phyloP scores from a whole-genome alignment of 2,329 filamentous ascomycete genomes.

The Diatrype stigma region DNA sequence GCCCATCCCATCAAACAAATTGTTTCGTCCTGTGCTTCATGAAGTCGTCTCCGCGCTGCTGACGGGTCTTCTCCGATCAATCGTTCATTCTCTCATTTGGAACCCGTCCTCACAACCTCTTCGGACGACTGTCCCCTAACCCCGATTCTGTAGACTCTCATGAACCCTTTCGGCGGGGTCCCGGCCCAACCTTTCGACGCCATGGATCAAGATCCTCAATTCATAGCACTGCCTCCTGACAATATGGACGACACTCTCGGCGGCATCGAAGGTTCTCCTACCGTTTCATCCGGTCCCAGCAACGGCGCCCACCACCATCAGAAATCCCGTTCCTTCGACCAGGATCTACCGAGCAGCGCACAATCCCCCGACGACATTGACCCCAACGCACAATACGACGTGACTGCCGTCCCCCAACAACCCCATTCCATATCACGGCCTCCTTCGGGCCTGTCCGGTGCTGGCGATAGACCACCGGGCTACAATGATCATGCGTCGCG shows the following conservation, averaged over 20 bases:
- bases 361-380: slow-evolving; percentile 32
- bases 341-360: slow-evolving; percentile 35
- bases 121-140: slow-evolving; percentile 5
- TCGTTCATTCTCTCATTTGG: background rate
- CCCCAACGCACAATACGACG: slow-evolving; percentile 39
- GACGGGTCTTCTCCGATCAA: background rate
- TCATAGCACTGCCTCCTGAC: slow-evolving; percentile 26
- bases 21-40: background rate
- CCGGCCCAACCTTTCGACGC: slow-evolving; percentile 45
- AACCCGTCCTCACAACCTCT: slow-evolving; percentile 3
- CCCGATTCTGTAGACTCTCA: slow-evolving; percentile 45
- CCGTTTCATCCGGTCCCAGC: slow-evolving; percentile 25
- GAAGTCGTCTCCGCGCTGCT: background rate
- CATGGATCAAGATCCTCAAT: slow-evolving; percentile 42
- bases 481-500: slow-evolving; percentile 43
- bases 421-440: slow-evolving; percentile 47
- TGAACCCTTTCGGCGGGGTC: slow-evolving; percentile 45
- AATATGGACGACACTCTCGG: slow-evolving; percentile 46
- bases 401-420: slow-evolving; percentile 40
- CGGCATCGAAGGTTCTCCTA: slow-evolving; percentile 44
- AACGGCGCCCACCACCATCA: slow-evolving; percentile 35
- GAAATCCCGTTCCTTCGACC: slow-evolving; percentile 48
- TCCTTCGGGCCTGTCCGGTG: slow-evolving; percentile 49
- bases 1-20: background rate
- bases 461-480: slow-evolving; percentile 34